These are phyloP conservation scores for Alternaria tenuissima DNA, from an alignment of 2,329 filamentous ascomycete species.

Conservation along the genomic window DNA sequence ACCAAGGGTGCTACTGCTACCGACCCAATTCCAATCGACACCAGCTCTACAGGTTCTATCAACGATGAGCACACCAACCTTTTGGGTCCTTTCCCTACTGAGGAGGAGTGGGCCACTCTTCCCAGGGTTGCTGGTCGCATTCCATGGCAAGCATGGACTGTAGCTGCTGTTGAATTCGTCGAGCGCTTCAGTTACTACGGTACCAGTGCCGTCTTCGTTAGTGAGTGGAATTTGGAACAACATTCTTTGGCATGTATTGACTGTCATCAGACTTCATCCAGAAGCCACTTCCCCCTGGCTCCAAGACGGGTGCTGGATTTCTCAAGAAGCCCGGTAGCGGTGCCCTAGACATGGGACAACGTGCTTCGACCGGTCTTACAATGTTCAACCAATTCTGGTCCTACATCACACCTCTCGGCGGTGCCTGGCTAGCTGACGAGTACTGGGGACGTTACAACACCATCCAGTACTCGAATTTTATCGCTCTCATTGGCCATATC, in stretches of 20 bases:
- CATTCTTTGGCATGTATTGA: not conserved
- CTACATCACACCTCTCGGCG: constrained; percentile 65
- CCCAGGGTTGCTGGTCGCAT: constrained; percentile 47
- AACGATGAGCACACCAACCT: constrained; percentile 32
- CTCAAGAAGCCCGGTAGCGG: constrained; percentile 47
- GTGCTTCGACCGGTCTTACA: constrained; percentile 61
- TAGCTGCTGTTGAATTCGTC: constrained; percentile 47
- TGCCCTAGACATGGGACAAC: constrained; percentile 65
- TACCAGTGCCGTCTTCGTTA: constrained; percentile 44
- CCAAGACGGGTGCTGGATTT: constrained; percentile 48
- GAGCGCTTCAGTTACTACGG: constrained; percentile 51
- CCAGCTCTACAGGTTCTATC: constrained; percentile 30
- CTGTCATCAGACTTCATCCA: constrained; percentile 48
- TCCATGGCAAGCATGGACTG: constrained; percentile 48
- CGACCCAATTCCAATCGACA: constrained; percentile 38
- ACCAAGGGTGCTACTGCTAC: constrained; percentile 40
- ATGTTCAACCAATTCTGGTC: constrained; percentile 66
- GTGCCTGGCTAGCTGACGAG: constrained; percentile 67
- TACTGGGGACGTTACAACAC: constrained; percentile 69
- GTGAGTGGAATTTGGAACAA: constrained; percentile 19
- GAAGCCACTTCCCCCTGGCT: constrained; percentile 41
- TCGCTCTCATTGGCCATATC: constrained; percentile 67
- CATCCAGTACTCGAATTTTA: constrained; percentile 62
- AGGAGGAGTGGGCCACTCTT: constrained; percentile 48
- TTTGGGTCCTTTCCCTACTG: constrained; percentile 42